These are phyloP conservation scores for Neoconidiobolus thromboides DNA, from an alignment of 371 early-diverging fungal species.

Conservation along the genomic window DNA sequence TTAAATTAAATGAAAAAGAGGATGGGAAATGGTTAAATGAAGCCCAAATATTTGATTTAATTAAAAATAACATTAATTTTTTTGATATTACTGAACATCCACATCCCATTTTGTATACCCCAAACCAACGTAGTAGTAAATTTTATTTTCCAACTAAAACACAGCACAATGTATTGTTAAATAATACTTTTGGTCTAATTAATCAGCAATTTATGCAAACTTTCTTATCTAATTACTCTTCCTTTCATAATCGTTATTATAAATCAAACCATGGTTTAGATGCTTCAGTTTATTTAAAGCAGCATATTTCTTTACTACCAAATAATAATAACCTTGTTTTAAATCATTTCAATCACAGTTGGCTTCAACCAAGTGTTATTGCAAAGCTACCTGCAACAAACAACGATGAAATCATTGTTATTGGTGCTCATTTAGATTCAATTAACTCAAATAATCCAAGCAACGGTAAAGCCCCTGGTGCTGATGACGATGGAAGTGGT, in stretches of 20 bases:
- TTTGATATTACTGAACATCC: conserved; percentile 75
- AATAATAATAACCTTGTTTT: conserved; percentile 34
- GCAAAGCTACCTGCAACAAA: conserved; percentile 42
- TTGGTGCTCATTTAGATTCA: conserved; percentile 83
- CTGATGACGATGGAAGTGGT: conserved; percentile 80
- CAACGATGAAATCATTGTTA: conserved; percentile 45
- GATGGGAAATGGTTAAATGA: conserved; percentile 41
- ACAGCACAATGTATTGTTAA: too few species aligned
- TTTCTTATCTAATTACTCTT: neutral
- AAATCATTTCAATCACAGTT: conserved; percentile 44
- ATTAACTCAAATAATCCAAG: conserved; percentile 62
- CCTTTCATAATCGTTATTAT: conserved; percentile 80
- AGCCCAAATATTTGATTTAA: conserved; percentile 37
- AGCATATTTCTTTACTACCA: too few species aligned
- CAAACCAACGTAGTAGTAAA: neutral
- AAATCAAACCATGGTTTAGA: conserved; percentile 43
- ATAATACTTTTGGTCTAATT: neutral
- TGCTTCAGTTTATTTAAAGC: conserved; percentile 19
- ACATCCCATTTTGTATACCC: neutral
- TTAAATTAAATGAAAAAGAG: conserved; percentile 19
- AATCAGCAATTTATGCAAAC: neutral
- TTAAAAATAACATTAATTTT: conserved; percentile 39
- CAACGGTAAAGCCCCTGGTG: conserved; percentile 60
- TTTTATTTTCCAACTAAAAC: too few species aligned
- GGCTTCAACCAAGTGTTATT: conserved; percentile 38